Base-by-base conservation (phyloP, 352 stramenopile species). In the Phytophthora macrochlamydospora region DNA sequence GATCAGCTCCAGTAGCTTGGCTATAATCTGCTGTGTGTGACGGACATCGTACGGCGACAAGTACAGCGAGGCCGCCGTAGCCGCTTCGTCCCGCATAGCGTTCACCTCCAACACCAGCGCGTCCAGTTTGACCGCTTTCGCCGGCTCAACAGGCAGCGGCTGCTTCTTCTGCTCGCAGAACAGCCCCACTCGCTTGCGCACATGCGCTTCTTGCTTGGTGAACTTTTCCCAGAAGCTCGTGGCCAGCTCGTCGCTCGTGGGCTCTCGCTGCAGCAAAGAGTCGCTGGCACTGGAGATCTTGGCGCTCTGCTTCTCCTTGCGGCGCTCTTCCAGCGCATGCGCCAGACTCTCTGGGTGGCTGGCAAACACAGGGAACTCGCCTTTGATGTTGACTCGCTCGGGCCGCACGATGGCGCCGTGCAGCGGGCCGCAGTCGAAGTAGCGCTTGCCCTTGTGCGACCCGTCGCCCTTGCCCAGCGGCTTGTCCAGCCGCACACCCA, bases 41-140 rank as follows among this genome's bases (percentile, higher is more conserved):
- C 89, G 87, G 51, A 89, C 88, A 57, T 97, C 90, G 51, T 97
- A 97, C 40, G 85, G 82, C n/a, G 89, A 92, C 42, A 97, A 64
- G 62, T 83, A 94, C 29, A 97, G 59, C 37, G 88, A 91, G 7
- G 87, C 81, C n/a, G 79, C 85, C 0, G 75, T 82, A 1, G 85
- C 83, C 2, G 80, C 71, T 6, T 81, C 65, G 43, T 94, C 78
- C 13, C 80, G 69, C 80, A 94, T 87, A 29, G 45, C 68, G 46
- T 87, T 73, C 24, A 91, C 72, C 12, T 67, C 30, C 9, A 81
- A 51, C 49, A 91, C 67, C 24, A 90, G 63, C 1, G 76, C 70
- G 45, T 94, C 80, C 38, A 92, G 59, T 35, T 79, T 69, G 13
- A 85, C 61, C 43, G 78, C 75, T 30, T 87, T 71, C n/a, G 64